phyloP scores from a whole-genome alignment of 768 basidiomycete species.

The Suillus tomentosus region DNA sequence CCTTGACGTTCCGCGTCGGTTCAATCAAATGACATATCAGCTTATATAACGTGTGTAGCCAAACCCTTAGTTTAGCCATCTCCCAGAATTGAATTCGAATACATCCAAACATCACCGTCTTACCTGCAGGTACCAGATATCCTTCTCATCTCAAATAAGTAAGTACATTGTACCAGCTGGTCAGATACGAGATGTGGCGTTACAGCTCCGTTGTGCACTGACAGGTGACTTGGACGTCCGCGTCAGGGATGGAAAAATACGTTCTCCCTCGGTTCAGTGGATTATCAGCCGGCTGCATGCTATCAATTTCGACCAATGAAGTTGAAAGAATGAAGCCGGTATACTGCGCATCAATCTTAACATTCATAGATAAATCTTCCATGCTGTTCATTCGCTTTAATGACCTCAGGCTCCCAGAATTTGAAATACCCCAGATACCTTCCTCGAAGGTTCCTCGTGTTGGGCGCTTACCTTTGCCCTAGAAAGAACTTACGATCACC shows the following conservation, averaged over 20 bases:
- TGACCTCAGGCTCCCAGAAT: background rate
- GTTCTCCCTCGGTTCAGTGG: background rate
- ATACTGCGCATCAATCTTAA: background rate
- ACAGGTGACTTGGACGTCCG: background rate
- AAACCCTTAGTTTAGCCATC: background rate
- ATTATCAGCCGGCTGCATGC: background rate
- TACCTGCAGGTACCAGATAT: background rate
- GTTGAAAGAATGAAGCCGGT: background rate
- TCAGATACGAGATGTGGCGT: background rate
- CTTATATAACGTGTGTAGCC: constrained; percentile 6
- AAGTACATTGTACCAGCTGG: background rate
- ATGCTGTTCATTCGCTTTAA: background rate
- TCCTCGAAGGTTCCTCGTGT: background rate
- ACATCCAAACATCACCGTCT: background rate
- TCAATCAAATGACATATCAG: constrained; percentile 6
- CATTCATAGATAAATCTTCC: background rate
- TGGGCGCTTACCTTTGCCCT: background rate
- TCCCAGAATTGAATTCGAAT: background rate
- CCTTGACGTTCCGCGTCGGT: constrained; percentile 7
- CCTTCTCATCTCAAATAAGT: constrained; percentile 3
- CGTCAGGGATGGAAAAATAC: background rate
- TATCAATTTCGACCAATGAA: background rate
- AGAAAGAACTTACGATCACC: background rate
- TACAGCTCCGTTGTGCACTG: background rate
- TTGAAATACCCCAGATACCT: background rate